Evolutionary conservation across 2,329 filamentous ascomycete genomes (phyloP).

Genomic region (Scortechinia acanthostroma): DNA sequence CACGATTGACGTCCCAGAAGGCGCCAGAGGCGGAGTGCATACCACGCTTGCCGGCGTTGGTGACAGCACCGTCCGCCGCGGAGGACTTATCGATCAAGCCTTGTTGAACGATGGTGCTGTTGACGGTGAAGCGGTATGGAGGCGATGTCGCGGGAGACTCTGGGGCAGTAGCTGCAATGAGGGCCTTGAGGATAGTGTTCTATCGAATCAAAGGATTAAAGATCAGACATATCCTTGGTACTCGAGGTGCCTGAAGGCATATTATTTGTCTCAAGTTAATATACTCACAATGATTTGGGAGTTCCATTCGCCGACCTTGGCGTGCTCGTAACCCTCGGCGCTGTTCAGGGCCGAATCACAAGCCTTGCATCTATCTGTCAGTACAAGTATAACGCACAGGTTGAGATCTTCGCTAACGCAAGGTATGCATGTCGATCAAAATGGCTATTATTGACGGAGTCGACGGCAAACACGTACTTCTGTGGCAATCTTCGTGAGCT

Average conservation of each 20-base stretch:
- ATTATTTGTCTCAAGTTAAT: neutral
- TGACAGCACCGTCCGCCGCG: neutral
- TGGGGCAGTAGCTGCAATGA: neutral
- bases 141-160: neutral
- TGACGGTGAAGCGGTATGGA: conserved; percentile 2
- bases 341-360: neutral
- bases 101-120: conserved; percentile 2
- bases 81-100: neutral
- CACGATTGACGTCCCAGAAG: conserved; percentile 40
- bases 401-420: too few species aligned
- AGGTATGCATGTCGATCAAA: too few species aligned
- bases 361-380: neutral
- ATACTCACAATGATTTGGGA: neutral
- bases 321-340: neutral
- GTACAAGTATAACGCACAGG: too few species aligned
- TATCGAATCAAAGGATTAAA: too few species aligned
- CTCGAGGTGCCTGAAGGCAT: neutral
- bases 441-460: too few species aligned
- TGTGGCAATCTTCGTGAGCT: too few species aligned
- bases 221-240: too few species aligned
- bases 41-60: neutral
- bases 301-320: conserved; percentile 1
- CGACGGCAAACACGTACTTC: too few species aligned
- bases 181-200: conserved; percentile 1
- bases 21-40: conserved; percentile 39